Conservation (phyloP, 805 yeast genomes). For the Grigorovia humatica region DNA sequence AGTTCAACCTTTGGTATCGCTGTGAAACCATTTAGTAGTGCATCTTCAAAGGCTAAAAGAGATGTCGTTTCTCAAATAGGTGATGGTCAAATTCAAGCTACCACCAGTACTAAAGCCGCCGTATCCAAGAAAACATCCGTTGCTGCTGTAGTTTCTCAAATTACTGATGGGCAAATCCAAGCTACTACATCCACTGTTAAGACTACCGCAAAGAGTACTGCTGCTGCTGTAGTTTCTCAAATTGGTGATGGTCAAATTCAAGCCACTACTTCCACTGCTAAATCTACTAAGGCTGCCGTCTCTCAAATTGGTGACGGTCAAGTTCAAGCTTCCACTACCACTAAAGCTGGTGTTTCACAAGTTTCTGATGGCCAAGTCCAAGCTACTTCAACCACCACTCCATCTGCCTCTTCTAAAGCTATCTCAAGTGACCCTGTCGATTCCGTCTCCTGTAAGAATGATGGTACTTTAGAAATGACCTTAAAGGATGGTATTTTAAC, state of each 20-base stretch:
- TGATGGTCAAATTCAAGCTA: constrained; percentile 39
- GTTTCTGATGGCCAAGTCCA: constrained; percentile 22
- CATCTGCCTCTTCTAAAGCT: constrained; percentile 12
- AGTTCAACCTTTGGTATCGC: constrained; percentile 34
- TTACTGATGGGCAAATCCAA: constrained; percentile 34
- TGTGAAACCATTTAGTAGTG: constrained; percentile 28
- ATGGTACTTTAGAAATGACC: constrained; percentile 38
- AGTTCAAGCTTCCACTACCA: constrained; percentile 26
- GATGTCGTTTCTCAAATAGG: constrained; percentile 34
- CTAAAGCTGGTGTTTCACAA: constrained; percentile 22
- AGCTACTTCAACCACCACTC: constrained; percentile 18
- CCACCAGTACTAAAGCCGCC: constrained; percentile 20
- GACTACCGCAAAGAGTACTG: constrained; percentile 15
- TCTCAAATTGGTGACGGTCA: constrained; percentile 37
- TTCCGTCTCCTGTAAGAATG: constrained; percentile 31
- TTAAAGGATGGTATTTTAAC: constrained; percentile 37
- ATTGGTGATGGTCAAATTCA: constrained; percentile 45
- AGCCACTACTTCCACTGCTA: constrained; percentile 29
- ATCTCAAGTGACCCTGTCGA: constrained; percentile 23
- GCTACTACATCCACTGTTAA: constrained; percentile 23
- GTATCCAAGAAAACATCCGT: constrained; percentile 19
- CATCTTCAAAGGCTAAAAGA: constrained; percentile 31
- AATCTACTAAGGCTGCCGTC: constrained; percentile 28
- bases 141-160: constrained; percentile 27
- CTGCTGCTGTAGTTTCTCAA: constrained; percentile 35